These are phyloP conservation scores for Schwanniomyces polymorphus DNA, from an alignment of 805 yeast genomes.

Conservation along the genomic window DNA sequence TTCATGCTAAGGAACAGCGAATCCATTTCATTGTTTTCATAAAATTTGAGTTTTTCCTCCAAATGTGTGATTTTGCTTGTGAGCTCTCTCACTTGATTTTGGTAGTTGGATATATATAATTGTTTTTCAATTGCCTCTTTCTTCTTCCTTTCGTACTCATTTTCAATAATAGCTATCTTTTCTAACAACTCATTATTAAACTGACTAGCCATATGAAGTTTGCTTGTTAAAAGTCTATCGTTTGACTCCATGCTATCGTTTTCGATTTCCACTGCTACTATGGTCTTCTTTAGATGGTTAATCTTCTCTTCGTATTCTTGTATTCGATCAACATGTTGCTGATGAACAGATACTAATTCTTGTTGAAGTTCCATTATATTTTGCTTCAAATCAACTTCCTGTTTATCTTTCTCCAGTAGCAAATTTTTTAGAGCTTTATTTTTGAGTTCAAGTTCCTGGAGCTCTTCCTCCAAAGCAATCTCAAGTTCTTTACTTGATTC, in stretches of 20 bases:
- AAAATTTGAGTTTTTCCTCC: conserved; percentile 1
- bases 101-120: conserved; percentile 28
- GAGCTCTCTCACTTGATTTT: conserved; percentile 26
- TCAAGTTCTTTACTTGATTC: conserved; percentile 46
- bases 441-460: conserved; percentile 29
- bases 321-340: conserved; percentile 7
- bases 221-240: conserved; percentile 34
- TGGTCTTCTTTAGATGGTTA: conserved; percentile 22
- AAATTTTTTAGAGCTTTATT: conserved; percentile 17
- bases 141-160: conserved; percentile 34
- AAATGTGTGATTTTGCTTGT: conserved; percentile 1
- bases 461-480: conserved; percentile 44
- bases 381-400: conserved; percentile 16
- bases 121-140: conserved; percentile 21
- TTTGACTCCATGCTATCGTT: conserved; percentile 42
- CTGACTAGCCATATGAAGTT: conserved; percentile 33
- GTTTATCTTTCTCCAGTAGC: conserved; percentile 16
- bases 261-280: conserved; percentile 42
- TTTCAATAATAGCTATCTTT: conserved; percentile 41
- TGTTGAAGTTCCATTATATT: conserved; percentile 12
- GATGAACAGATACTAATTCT: conserved; percentile 20
- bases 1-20: conserved; percentile 23
- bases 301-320: conserved; percentile 19
- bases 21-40: conserved; percentile 11
- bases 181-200: conserved; percentile 44